These are phyloP conservation scores for Nicotiana obtusifolia DNA, from an alignment of 257 asterid genomes.

Conservation along the genomic window DNA sequence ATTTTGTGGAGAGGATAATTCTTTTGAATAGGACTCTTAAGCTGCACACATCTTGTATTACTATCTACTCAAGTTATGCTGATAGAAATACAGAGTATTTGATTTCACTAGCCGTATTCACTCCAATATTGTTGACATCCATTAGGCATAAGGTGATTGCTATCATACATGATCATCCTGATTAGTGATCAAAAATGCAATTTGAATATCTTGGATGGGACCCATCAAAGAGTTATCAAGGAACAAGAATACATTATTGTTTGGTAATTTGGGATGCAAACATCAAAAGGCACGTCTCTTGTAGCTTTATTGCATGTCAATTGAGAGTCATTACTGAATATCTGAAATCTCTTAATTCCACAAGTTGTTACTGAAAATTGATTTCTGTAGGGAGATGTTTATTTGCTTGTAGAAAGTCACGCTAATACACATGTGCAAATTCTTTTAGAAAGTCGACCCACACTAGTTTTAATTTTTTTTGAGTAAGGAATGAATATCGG, in stretches of 20 bases:
- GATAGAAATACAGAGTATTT: background rate
- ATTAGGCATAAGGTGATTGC: background rate
- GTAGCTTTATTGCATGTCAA: background rate
- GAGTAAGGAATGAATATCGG: too few species aligned
- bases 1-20: background rate
- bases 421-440: background rate
- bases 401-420: background rate
- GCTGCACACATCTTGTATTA: background rate
- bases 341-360: background rate
- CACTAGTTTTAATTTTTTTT: background rate
- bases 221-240: background rate
- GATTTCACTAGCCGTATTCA: background rate
- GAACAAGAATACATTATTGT: background rate
- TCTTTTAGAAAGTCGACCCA: background rate
- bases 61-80: background rate
- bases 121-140: background rate
- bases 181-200: background rate
- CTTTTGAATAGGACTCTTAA: background rate
- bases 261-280: background rate
- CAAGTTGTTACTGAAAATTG: background rate
- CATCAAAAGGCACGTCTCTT: background rate
- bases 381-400: background rate
- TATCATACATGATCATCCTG: background rate
- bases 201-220: background rate
- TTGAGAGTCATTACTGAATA: background rate